Conservation (phyloP, 345 rosid genomes). For the Arabis alpina region DNA sequence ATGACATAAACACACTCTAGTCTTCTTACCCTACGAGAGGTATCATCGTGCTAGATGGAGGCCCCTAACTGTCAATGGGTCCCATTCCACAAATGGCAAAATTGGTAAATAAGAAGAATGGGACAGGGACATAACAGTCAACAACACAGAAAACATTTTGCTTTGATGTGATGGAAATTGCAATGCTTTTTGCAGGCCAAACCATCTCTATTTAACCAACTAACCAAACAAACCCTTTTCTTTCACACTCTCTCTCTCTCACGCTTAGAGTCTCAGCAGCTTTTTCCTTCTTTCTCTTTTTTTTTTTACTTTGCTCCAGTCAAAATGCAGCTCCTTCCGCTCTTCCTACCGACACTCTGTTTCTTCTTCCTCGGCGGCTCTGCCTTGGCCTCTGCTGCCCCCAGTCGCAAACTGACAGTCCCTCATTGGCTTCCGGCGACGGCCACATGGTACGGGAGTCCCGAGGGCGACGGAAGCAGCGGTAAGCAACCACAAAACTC, state of each 20-base stretch:
- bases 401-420: constrained; percentile 39
- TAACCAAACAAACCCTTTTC: not conserved
- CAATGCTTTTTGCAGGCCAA: not conserved
- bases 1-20: no score
- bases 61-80: constrained; percentile 74
- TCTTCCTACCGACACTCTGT: constrained; percentile 27
- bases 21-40: constrained; percentile 27
- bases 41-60: constrained; percentile 56
- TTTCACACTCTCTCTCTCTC: constrained; percentile 16
- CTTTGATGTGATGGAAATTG: not conserved
- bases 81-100: constrained; percentile 51
- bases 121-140: constrained; percentile 18
- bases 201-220: constrained; percentile 25
- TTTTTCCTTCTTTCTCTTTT: no score
- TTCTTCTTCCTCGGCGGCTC: constrained; percentile 15
- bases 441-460: constrained; percentile 97
- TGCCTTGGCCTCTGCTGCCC: constrained; percentile 14
- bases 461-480: constrained; percentile 96
- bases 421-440: constrained; percentile 81
- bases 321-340: constrained; percentile 51
- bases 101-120: constrained; percentile 45
- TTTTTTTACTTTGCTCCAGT: not conserved
- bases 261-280: constrained; percentile 11
- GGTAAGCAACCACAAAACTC: constrained; percentile 42
- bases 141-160: not conserved